Percentiles rank a stretch among this genome's conserved stretches.
Evolutionary conservation across 768 basidiomycete genomes (phyloP).

Genomic region (Mycena crocata): DNA sequence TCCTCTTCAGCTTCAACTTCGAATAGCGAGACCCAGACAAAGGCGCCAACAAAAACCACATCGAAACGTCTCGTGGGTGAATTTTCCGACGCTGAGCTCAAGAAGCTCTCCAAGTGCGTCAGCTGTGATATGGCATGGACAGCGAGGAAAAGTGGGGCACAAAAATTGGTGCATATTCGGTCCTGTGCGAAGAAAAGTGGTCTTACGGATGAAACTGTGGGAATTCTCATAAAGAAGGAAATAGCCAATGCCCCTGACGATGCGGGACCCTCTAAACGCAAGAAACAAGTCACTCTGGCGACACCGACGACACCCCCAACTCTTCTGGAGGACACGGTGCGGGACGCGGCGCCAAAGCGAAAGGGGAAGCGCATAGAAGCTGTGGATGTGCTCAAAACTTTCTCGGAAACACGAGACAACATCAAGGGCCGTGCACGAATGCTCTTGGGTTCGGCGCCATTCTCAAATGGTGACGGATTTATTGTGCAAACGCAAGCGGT

Average conservation of each 20-base stretch:
- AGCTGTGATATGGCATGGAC: conserved; percentile 79
- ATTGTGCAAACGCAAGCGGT: conserved; percentile 33
- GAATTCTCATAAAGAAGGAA: conserved; percentile 63
- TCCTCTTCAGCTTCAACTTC: conserved; percentile 32
- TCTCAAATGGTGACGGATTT: conserved; percentile 25
- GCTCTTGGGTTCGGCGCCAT: conserved; percentile 41
- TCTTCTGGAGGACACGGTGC: conserved; percentile 65
- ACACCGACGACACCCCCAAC: conserved; percentile 47
- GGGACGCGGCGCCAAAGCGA: conserved; percentile 59
- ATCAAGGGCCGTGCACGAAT: conserved; percentile 53
- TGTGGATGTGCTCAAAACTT: conserved; percentile 56
- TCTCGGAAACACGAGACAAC: conserved; percentile 58
- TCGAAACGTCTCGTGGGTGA: conserved; percentile 43
- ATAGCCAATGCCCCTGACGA: conserved; percentile 41
- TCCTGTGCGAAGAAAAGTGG: conserved; percentile 73
- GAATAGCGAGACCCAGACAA: conserved; percentile 19
- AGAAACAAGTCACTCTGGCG: conserved; percentile 34
- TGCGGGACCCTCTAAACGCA: conserved; percentile 27
- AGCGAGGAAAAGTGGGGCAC: conserved; percentile 66
- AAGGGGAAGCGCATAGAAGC: conserved; percentile 52
- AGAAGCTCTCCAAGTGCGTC: conserved; percentile 66
- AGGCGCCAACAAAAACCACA: conserved; percentile 19
- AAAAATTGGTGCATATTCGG: conserved; percentile 77
- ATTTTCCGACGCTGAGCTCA: conserved; percentile 60
- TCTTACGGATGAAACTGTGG: conserved; percentile 66